These are phyloP conservation scores for Primulina tabacum DNA, from an alignment of 257 asterid genomes.

Conservation along the genomic window DNA sequence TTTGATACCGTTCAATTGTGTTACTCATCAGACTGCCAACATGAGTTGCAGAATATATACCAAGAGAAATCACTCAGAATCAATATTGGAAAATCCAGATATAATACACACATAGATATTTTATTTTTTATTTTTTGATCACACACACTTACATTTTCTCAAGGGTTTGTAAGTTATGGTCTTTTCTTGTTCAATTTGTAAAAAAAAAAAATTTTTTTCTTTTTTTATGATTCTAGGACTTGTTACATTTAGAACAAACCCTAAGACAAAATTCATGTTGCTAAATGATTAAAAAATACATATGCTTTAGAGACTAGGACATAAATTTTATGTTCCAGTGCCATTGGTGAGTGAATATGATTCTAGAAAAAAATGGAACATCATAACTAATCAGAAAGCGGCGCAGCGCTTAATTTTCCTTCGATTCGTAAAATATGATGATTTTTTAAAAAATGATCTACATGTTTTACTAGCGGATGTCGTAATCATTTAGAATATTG, in stretches of 20 bases:
- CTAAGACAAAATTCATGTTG: not conserved
- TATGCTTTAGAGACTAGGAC: no score
- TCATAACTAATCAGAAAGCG: no score
- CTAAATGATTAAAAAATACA: no score
- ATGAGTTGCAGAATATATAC: not conserved
- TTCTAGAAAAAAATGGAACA: no score
- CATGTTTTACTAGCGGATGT: not conserved
- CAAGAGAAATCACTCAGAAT: not conserved
- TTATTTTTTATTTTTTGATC: no score
- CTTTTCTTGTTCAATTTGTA: not conserved
- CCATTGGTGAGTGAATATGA: no score
- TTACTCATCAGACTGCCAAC: constrained; percentile 23
- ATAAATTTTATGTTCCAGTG: no score
- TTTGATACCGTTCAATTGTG: constrained; percentile 26
- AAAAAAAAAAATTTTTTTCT: no score
- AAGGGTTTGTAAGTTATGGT: not conserved
- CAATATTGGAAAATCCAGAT: not conserved
- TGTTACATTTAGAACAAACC: no score
- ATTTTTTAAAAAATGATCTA: no score
- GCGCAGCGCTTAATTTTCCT: not conserved
- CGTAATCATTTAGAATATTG: not conserved
- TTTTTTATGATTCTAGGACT: no score
- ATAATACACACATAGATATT: no score
- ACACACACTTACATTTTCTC: not conserved
- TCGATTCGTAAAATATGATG: not conserved